Evolutionary conservation across 2,329 filamentous ascomycete genomes (phyloP), one percentile per base, ranked within the genome.

Genomic region (Ophiostoma sp.): DNA sequence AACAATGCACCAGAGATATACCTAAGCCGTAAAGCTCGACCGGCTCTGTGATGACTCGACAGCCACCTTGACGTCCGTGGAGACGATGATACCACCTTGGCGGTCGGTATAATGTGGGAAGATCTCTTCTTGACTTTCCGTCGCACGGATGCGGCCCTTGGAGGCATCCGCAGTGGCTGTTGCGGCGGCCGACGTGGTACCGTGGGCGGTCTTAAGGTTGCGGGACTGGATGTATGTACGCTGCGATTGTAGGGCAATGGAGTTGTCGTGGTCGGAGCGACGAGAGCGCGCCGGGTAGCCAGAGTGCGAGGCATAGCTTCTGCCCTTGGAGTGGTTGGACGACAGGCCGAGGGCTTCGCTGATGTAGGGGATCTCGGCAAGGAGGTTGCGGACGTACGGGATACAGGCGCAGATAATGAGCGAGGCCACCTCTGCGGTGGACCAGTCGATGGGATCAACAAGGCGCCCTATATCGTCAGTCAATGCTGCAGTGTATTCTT

Each of bases 381-480:
- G 40, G 58, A 69, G 40, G 38, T 69, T 69, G 65, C 68, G 68
- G 16, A 69, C 65, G 41, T 67, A 66, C 1, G 68, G 68, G 1
- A 69, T 47, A 18, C 68, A 69, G 41, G 74, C 75, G 71, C 78
- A 79, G 36, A 74, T 76, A 42, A 79, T 76, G 11, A 76, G 76
- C 1, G 76, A 78, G 72, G 73, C 75, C 4, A 79, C 70, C 68
- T 79, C 77, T 63, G 73, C 74, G 44, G 78, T 74, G n/a, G 76
- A 79, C 78, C 77, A 79, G 66, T 73, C 74, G 14, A 69, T 64
- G 18, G 65, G 65, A 27, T 69, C 68, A 5, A 69, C 65, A 4
- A 69, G 68, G 11, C 60, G 65, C 65, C 27, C 27, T 27, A 27
- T 27, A 27, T 27, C 27, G 27, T 27, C 27, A 27, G 27, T 27